phyloP scores from a whole-genome alignment of 2,329 filamentous ascomycete species.

The Bretziella fagacearum region DNA sequence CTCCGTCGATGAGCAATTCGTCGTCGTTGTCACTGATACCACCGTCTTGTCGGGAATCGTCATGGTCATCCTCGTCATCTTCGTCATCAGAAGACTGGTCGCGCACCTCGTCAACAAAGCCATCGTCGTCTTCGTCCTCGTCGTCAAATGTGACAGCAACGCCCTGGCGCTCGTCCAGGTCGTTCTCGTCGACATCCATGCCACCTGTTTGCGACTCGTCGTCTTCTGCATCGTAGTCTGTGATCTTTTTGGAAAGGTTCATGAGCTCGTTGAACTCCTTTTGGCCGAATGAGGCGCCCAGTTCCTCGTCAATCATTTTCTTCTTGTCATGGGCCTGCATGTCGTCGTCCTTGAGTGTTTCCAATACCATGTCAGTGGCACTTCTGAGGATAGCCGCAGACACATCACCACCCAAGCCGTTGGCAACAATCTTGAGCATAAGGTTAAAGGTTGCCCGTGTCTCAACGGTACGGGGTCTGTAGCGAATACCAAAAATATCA shows the following conservation, averaged over 20 bases:
- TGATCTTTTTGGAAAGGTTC: conserved; percentile 96
- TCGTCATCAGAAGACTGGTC: conserved; percentile 77
- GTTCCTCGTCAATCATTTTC: conserved; percentile 84
- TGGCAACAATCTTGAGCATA: conserved; percentile 78
- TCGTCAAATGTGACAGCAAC: conserved; percentile 95
- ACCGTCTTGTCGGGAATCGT: conserved; percentile 28
- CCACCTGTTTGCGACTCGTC: conserved; percentile 35
- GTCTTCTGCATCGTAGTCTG: conserved; percentile 91
- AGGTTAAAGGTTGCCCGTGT: conserved; percentile 89
- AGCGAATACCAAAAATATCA: conserved; percentile 77
- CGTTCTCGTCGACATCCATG: conserved; percentile 39
- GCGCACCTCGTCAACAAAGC: conserved; percentile 66
- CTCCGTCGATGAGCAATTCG: conserved; percentile 70
- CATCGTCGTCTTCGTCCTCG: conserved; percentile 66
- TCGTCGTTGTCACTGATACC: conserved; percentile 47
- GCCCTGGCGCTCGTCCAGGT: conserved; percentile 87
- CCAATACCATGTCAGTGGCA: conserved; percentile 79
- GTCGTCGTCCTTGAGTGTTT: conserved; percentile 86
- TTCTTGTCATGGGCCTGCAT: conserved; percentile 98
- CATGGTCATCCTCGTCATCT: conserved; percentile 36
- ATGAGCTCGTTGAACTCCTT: conserved; percentile 96
- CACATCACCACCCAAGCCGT: conserved; percentile 68
- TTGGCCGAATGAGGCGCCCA: conserved; percentile 64
- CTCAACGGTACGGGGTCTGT: conserved; percentile 77
- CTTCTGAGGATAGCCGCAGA: conserved; percentile 82